Evolutionary conservation across 805 yeast species (phyloP).

Genomic region (Huiozyma naganishii): DNA sequence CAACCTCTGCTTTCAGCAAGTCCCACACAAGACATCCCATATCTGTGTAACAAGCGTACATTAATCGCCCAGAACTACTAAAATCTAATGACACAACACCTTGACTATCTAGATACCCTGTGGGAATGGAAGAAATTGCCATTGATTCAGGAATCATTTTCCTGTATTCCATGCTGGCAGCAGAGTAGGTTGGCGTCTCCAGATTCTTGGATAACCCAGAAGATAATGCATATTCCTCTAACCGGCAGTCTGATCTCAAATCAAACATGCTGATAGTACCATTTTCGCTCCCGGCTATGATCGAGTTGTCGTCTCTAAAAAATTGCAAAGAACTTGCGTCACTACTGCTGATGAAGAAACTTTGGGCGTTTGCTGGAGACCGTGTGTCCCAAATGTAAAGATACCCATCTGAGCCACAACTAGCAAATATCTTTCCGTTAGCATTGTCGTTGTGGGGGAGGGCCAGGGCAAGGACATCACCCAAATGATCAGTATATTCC

Average conservation of each 20-base stretch:
- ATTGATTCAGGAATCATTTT: constrained; percentile 14
- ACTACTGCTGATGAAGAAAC: constrained; percentile 43
- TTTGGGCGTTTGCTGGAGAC: constrained; percentile 36
- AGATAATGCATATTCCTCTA: constrained; percentile 37
- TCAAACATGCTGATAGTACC: constrained; percentile 63
- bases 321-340: constrained; percentile 57
- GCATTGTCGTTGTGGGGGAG: constrained; percentile 16
- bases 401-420: constrained; percentile 61
- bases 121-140: constrained; percentile 9
- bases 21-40: constrained; percentile 75
- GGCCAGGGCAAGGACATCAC: constrained; percentile 53
- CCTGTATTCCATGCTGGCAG: constrained; percentile 18
- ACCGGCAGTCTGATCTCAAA: constrained; percentile 61
- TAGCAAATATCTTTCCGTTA: constrained; percentile 33
- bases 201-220: constrained; percentile 10
- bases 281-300: constrained; percentile 72
- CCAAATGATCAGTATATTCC: constrained; percentile 55
- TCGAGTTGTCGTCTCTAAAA: constrained; percentile 61
- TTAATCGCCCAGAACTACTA: constrained; percentile 60
- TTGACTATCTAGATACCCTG: constrained; percentile 39
- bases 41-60: constrained; percentile 70
- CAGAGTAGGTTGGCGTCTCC: constrained; percentile 11
- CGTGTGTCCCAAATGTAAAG: constrained; percentile 59
- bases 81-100: constrained; percentile 67
- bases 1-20: constrained; percentile 47